Percentiles rank a stretch among this genome's conserved stretches.
Conservation (phyloP, 169 alveolate genomes). For the Plasmodium gaboni region DNA sequence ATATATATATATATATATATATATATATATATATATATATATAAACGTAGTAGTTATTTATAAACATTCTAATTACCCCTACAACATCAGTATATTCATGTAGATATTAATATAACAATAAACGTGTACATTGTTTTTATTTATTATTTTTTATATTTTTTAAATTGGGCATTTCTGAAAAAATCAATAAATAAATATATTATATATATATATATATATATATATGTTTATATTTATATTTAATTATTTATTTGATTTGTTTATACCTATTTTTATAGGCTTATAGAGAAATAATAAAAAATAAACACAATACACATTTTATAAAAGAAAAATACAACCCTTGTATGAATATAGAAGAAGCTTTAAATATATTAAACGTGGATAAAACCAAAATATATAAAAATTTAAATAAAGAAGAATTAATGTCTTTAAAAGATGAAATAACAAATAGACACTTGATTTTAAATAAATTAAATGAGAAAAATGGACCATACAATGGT, state of each 20-base stretch:
- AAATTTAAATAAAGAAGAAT: conserved; percentile 50
- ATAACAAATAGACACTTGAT: conserved; percentile 45
- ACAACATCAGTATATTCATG: too few species aligned
- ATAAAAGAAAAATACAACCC: conserved; percentile 58
- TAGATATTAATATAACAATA: too few species aligned
- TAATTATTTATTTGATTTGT: not conserved
- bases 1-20: not conserved
- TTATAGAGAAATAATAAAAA: conserved; percentile 55
- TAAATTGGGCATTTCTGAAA: not conserved
- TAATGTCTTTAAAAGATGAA: conserved; percentile 45
- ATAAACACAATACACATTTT: conserved; percentile 45
- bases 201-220: not conserved
- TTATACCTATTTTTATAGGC: conserved; percentile 26
- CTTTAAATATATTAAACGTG: conserved; percentile 41
- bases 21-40: not conserved
- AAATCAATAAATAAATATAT: not conserved
- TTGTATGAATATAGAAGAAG: conserved; percentile 71
- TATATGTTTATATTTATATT: not conserved
- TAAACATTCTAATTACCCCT: too few species aligned
- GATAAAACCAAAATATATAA: conserved; percentile 43
- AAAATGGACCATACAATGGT: conserved; percentile 64
- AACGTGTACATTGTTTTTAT: not conserved
- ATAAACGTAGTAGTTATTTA: not conserved
- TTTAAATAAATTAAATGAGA: conserved; percentile 36
- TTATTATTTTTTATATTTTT: not conserved